Base-by-base conservation (phyloP, 805 yeast genomes). In the Wickerhamomyces bovis region DNA sequence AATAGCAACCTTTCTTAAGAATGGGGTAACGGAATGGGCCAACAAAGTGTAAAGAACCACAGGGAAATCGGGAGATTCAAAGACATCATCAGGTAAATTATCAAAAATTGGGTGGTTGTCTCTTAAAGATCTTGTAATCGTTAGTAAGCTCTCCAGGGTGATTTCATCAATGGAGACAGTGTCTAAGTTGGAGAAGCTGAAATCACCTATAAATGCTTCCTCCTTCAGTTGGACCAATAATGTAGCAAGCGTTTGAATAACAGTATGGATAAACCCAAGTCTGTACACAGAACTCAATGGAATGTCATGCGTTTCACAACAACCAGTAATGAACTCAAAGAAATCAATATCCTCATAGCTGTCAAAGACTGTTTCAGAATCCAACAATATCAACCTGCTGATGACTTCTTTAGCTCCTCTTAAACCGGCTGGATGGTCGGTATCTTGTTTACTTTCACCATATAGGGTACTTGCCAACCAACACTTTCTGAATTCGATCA, bases 1-100 rank as follows among this genome's bases (percentile, higher is more conserved):
- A 7, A 86, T 75, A 7, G 83, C 75, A 15, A 79, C 68, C 53
- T 78, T 75, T 52, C 95, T 70, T 45, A 86, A 67, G 53, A 82
- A 86, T 19, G 89, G 88, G 0, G 84, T 76, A 9, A 74, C 61
- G 1, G 81, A 63, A 54, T 77, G 80, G n/a, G 74, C 60, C 19
- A 82, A 41, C 77, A 84, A 70, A 0, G 82, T 68, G 54, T 71
- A 79, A 3, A 82, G 50, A 2, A 76, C 67, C 26, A 59, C 45
- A 0, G 78, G 70, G 47, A 72, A 66, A 11, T 42, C 49, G 3
- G 31, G 43, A 19, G 53, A 56, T 53, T 47, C 60, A 47, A 54
- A 48, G 0, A 51, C 48, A 15, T 53, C 61, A 23, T 61, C 64
- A 39, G 66, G 58, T 3, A 71, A 52, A 3, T 47, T 41, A 9